These are phyloP conservation scores for Vitis rupestris DNA, from an alignment of 164 flowering plant genomes.

Conservation along the genomic window DNA sequence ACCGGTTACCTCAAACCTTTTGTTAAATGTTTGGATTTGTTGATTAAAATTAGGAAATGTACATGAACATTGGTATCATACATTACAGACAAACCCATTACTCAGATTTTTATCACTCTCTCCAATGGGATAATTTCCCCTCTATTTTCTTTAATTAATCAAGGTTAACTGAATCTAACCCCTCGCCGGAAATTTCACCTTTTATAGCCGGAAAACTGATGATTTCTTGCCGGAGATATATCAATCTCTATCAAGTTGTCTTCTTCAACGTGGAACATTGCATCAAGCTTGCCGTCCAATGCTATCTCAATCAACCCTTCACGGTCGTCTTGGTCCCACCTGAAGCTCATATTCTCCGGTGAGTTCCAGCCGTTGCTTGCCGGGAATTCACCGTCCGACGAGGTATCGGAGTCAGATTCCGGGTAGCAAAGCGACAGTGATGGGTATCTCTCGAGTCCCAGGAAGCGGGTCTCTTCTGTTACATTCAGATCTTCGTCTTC, in stretches of 20 bases:
- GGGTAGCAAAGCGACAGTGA: slow-evolving; percentile 57
- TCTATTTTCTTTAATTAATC: not conserved
- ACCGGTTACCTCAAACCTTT: no score
- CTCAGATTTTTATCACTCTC: not conserved
- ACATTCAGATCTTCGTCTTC: slow-evolving; percentile 29
- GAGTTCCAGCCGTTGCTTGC: slow-evolving; percentile 36
- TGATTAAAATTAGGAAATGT: not conserved
- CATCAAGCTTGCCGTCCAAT: slow-evolving; percentile 26
- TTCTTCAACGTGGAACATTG: slow-evolving; percentile 39
- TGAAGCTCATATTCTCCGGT: slow-evolving; percentile 34
- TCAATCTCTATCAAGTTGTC: slow-evolving; percentile 81
- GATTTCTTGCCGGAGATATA: slow-evolving; percentile 32
- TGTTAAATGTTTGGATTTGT: slow-evolving; percentile 5
- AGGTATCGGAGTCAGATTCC: slow-evolving; percentile 59
- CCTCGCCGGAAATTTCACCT: slow-evolving; percentile 6
- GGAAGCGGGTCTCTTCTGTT: slow-evolving; percentile 5
- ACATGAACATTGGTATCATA: slow-evolving; percentile 11
- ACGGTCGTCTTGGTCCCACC: slow-evolving; percentile 57
- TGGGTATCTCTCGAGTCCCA: slow-evolving; percentile 26
- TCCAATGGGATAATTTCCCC: not conserved
- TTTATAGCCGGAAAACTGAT: slow-evolving; percentile 4
- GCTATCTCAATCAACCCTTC: slow-evolving; percentile 63
- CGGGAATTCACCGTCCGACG: slow-evolving; percentile 47
- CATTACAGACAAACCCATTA: not conserved
- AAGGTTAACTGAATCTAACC: slow-evolving; percentile 13